Evolutionary conservation across 2,329 filamentous ascomycete genomes (phyloP), one percentile per base, ranked within the genome.

Genomic region (Chaetomiaceae sp.): DNA sequence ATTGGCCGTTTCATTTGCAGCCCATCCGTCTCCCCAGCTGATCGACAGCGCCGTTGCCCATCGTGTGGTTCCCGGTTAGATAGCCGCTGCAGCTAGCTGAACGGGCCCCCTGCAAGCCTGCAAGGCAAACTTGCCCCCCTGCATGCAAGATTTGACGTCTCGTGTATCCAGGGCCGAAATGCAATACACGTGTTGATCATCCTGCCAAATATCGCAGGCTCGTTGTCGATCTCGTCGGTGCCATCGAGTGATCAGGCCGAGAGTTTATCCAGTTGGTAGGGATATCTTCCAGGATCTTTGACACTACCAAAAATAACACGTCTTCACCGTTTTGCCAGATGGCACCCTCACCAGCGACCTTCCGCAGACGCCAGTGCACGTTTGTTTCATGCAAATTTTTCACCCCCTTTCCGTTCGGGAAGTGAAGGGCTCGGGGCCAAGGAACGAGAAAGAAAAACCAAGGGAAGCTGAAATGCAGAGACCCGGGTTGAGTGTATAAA

Each of bases 221-320:
- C 23, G 9, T 3, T 17, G 46, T 31, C 39, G 39, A 43, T 49
- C 46, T 2, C 14, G 14, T 13, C 31, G 17, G 8, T 33, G 8
- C 7, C 6, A 19, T 25, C n/a, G 14, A n/a, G 27, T n/a, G n/a
- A 31, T 34, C 31, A 16, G 20, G 14, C 21, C 46, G 38, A 8
- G 46, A 31, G 13, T n/a, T 42, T 42, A 42, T 20, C 39, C 46
- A 49, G 30, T 5, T 19, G 39, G 39, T 7, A 17, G 13, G 19
- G 9, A 7, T 16, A 16, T 34, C 46, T 43, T 20, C 3, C 44
- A 30, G 17, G 23, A 17, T 33, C 27, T 16, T 25, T 25, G 45
- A 48, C 45, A 23, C 5, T n/a, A 5, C 46, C 39, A 43, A 49
- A 43, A 49, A 49, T 49, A 49, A 43, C 39, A 31, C 39, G 30